phyloP scores from a whole-genome alignment of 2,329 filamentous ascomycete genomes.

The Calonectria leucothoes region DNA sequence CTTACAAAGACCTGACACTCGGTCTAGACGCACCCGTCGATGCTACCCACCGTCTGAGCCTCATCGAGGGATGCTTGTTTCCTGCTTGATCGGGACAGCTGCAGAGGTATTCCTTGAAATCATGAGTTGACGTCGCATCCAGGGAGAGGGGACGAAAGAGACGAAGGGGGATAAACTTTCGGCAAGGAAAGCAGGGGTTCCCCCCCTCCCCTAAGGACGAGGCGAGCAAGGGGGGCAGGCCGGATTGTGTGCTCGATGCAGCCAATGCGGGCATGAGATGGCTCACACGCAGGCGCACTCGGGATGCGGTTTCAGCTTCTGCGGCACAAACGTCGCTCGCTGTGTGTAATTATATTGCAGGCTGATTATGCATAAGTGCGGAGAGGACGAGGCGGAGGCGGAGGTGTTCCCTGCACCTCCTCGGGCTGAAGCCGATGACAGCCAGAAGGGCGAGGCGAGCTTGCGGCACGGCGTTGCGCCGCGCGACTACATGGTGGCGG shows the following conservation, averaged over 20 bases:
- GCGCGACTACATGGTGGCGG: neutral
- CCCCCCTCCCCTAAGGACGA: neutral
- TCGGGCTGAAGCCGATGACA: neutral
- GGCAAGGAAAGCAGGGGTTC: neutral
- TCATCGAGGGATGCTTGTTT: neutral
- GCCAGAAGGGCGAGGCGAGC: neutral
- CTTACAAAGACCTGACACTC: neutral
- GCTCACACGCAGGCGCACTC: neutral
- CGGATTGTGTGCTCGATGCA: neutral
- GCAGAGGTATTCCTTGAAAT: neutral
- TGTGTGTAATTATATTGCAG: constrained; percentile 5
- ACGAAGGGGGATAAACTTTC: constrained; percentile 4
- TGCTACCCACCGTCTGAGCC: neutral
- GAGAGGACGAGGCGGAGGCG: too few species aligned
- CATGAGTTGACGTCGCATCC: neutral
- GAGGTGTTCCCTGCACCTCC: neutral
- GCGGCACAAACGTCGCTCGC: neutral
- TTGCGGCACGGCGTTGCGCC: neutral
- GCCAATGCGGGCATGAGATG: neutral
- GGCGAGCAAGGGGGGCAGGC: neutral
- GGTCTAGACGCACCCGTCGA: neutral
- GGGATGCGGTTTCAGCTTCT: neutral
- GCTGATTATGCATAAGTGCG: neutral
- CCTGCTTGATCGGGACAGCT: neutral
- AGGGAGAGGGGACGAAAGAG: neutral